Conservation (phyloP, 495 filamentous ascomycete genomes). For the Saxophila tyrrhenica region DNA sequence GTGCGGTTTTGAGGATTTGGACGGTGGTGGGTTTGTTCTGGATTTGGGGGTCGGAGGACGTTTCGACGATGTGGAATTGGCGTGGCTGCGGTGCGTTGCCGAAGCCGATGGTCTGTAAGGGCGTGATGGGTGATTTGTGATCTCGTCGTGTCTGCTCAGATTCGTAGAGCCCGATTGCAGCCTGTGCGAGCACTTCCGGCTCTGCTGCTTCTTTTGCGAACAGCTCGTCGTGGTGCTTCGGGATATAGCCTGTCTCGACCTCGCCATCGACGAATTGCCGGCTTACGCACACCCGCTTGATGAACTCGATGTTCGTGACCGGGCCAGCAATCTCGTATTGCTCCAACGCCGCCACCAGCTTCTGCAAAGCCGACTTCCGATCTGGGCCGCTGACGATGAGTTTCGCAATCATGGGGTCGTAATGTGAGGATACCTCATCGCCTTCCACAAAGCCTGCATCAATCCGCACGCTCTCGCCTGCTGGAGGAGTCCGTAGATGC, state of each 20-base stretch:
- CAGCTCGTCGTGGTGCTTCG: conserved; percentile 62
- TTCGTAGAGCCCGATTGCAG: conserved; percentile 51
- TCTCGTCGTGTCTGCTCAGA: not conserved
- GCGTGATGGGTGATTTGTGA: not conserved
- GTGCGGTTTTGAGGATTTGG: conserved; percentile 50
- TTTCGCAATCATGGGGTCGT: conserved; percentile 98
- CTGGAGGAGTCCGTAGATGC: conserved; percentile 64
- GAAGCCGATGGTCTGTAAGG: conserved; percentile 30
- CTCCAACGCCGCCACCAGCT: conserved; percentile 67
- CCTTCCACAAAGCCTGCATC: conserved; percentile 87
- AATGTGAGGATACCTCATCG: conserved; percentile 87
- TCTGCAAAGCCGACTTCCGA: conserved; percentile 71
- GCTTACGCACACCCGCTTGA: conserved; percentile 74
- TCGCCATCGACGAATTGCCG: conserved; percentile 74
- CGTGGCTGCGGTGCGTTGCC: conserved; percentile 42
- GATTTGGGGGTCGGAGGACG: conserved; percentile 19
- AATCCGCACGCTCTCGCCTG: conserved; percentile 63
- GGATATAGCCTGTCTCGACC: conserved; percentile 93
- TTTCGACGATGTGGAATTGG: conserved; percentile 43
- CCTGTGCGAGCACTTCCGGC: conserved; percentile 53
- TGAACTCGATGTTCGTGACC: conserved; percentile 91
- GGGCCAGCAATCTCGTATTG: conserved; percentile 89
- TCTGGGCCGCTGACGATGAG: conserved; percentile 79
- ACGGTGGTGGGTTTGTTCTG: conserved; percentile 32
- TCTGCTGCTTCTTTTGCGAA: conserved; percentile 19